A percentile compares a stretch with the other conserved stretches of the same genome.
Conservation (phyloP, 495 filamentous ascomycete species). For the Xylona heveae region DNA sequence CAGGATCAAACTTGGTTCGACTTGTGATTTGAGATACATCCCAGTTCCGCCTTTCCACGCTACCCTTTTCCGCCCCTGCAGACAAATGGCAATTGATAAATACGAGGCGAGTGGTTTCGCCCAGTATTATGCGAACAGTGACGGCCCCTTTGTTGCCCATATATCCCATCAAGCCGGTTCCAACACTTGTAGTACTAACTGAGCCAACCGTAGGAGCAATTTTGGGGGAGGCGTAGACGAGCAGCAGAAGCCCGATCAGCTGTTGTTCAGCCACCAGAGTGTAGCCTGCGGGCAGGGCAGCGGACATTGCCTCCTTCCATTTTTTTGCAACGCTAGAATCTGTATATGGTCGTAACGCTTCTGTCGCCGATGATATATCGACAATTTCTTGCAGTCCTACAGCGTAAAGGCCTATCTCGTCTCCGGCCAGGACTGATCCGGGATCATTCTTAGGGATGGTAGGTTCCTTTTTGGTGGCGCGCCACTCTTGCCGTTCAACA, state of each 20-base stretch:
- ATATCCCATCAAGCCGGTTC: conserved; percentile 77
- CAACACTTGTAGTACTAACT: conserved; percentile 56
- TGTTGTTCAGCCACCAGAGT: conserved; percentile 58
- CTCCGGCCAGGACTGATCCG: conserved; percentile 19
- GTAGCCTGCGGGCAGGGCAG: conserved; percentile 59
- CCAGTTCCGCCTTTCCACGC: conserved; percentile 73
- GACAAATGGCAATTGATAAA: conserved; percentile 86
- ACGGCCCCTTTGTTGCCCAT: conserved; percentile 93
- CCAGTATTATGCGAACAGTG: conserved; percentile 59
- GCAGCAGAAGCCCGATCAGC: conserved; percentile 63
- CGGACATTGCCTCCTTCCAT: conserved; percentile 56
- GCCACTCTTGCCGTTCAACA: conserved; percentile 20
- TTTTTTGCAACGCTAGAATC: conserved; percentile 47
- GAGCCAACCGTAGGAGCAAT: conserved; percentile 50
- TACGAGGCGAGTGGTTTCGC: conserved; percentile 70
- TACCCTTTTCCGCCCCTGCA: conserved; percentile 56
- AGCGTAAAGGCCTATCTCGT: conserved; percentile 71
- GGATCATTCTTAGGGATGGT: conserved; percentile 18
- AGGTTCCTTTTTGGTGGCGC: conserved; percentile 15
- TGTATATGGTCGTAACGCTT: conserved; percentile 44
- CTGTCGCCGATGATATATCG: conserved; percentile 49
- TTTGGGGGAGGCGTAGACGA: conserved; percentile 64
- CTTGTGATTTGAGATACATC: conserved; percentile 58
- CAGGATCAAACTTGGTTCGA: conserved; percentile 53
- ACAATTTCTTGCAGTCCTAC: conserved; percentile 84